These are phyloP conservation scores for Naganishia cerealis DNA, from an alignment of 1,284 basidiomycete species.

Conservation along the genomic window DNA sequence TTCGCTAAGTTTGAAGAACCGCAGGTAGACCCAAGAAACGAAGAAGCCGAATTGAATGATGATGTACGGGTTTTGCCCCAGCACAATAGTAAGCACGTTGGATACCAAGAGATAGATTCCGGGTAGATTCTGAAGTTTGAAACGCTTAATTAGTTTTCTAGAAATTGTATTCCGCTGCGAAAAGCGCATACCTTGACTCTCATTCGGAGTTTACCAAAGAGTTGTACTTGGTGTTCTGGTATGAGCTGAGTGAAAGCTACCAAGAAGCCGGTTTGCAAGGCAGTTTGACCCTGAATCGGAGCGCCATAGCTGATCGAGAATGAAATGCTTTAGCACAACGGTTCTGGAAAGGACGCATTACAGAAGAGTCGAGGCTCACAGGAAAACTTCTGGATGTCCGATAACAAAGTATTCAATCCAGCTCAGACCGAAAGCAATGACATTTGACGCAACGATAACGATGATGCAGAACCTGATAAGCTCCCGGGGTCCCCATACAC, in stretches of 20 bases:
- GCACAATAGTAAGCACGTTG: constrained; percentile 80
- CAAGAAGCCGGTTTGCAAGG: constrained; percentile 82
- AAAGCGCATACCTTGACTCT: constrained; percentile 74
- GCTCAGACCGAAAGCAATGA: constrained; percentile 71
- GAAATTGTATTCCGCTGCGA: constrained; percentile 1
- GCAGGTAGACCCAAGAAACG: constrained; percentile 85
- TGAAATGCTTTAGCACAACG: constrained; percentile 17
- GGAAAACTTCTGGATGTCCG: constrained; percentile 47
- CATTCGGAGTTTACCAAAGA: constrained; percentile 79
- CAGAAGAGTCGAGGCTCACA: constrained; percentile 59
- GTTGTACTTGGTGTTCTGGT: constrained; percentile 93
- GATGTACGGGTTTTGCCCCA: constrained; percentile 90
- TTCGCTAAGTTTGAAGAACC: constrained; percentile 88
- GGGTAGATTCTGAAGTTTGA: constrained; percentile 67
- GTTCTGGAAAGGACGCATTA: constrained; percentile 28
- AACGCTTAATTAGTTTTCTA: neutral
- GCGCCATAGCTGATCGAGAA: constrained; percentile 68
- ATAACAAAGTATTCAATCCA: constrained; percentile 51
- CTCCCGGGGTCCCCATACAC: constrained; percentile 86
- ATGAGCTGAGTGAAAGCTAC: constrained; percentile 97
- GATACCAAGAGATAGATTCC: constrained; percentile 91
- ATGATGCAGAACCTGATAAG: constrained; percentile 80
- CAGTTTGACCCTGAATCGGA: constrained; percentile 87
- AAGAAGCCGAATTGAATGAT: constrained; percentile 98
- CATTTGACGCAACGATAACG: constrained; percentile 76